phyloP scores from a whole-genome alignment of 352 stramenopile genomes.

The Lagenidium giganteum region DNA sequence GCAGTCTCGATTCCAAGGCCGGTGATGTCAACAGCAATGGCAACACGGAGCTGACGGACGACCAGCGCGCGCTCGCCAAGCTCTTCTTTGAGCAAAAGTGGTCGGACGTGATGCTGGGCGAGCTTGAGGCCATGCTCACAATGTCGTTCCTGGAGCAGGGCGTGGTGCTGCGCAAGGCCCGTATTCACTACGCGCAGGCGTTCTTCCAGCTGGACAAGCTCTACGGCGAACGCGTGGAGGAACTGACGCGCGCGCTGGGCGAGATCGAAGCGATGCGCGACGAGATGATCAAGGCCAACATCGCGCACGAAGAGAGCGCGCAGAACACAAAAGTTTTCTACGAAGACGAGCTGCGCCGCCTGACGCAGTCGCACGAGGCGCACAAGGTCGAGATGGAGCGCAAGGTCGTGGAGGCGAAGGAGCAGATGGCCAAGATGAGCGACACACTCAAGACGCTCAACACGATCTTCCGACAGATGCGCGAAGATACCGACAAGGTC shows the following conservation, averaged over 20 bases:
- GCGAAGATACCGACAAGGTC: constrained; percentile 85
- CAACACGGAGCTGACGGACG: background rate
- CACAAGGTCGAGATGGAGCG: constrained; percentile 64
- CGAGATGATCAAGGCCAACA: constrained; percentile 24
- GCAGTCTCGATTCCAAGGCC: background rate
- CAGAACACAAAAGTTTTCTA: constrained; percentile 40
- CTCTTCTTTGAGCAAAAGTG: constrained; percentile 90
- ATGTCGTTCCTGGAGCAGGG: constrained; percentile 89
- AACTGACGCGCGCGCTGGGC: constrained; percentile 26
- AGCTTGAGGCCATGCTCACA: constrained; percentile 85
- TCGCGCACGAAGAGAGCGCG: constrained; percentile 30
- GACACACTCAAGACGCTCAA: constrained; percentile 93
- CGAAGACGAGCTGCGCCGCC: constrained; percentile 42
- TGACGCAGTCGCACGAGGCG: constrained; percentile 41
- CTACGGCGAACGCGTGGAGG: constrained; percentile 27
- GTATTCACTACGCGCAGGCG: constrained; percentile 67
- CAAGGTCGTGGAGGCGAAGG: constrained; percentile 58
- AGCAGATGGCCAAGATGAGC: constrained; percentile 86
- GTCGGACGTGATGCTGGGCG: constrained; percentile 81
- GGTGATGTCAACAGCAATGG: background rate
- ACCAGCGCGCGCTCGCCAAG: constrained; percentile 38
- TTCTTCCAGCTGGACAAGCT: constrained; percentile 73
- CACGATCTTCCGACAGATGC: constrained; percentile 92
- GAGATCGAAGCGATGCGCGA: constrained; percentile 31
- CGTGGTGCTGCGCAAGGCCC: constrained; percentile 66